A percentile compares a stretch with the other conserved stretches of the same genome.
Conservation (phyloP, 2,329 filamentous ascomycete species). For the Endocalyx cinctus region DNA sequence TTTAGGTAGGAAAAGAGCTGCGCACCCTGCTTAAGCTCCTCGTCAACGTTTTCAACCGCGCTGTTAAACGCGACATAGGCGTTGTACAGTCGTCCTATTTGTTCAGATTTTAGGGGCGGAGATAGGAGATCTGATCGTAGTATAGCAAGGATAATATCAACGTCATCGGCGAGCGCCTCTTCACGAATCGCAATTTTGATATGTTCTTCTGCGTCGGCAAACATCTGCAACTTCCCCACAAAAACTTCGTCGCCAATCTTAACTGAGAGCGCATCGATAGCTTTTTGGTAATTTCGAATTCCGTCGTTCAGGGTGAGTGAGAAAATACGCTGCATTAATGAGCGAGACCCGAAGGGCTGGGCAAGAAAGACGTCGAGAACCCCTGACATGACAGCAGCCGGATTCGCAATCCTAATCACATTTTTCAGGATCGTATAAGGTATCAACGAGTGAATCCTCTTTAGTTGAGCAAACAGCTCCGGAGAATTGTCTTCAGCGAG, state of each 20-base stretch:
- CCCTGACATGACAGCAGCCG: conserved; percentile 93
- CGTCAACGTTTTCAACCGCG: conserved; percentile 85
- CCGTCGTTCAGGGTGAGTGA: conserved; percentile 87
- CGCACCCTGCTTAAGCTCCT: conserved; percentile 82
- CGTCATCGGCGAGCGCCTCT: conserved; percentile 67
- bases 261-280: conserved; percentile 70
- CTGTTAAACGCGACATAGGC: conserved; percentile 95
- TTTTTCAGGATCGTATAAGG: conserved; percentile 94
- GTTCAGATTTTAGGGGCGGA: conserved; percentile 65
- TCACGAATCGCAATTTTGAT: conserved; percentile 69
- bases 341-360: conserved; percentile 86
- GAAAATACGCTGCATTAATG: conserved; percentile 90
- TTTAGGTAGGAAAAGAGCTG: conserved; percentile 93
- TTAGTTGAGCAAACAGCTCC: conserved; percentile 89
- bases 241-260: conserved; percentile 82
- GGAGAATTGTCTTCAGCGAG: conserved; percentile 97
- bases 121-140: conserved; percentile 72
- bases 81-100: conserved; percentile 84
- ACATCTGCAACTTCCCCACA: conserved; percentile 75
- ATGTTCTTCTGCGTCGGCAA: conserved; percentile 69
- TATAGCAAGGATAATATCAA: conserved; percentile 83
- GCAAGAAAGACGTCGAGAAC: conserved; percentile 93
- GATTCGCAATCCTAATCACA: conserved; percentile 93
- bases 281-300: conserved; percentile 78
- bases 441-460: conserved; percentile 89